These are phyloP conservation scores for Metschnikowia lachancei DNA, from an alignment of 805 yeast genomes.

Conservation along the genomic window DNA sequence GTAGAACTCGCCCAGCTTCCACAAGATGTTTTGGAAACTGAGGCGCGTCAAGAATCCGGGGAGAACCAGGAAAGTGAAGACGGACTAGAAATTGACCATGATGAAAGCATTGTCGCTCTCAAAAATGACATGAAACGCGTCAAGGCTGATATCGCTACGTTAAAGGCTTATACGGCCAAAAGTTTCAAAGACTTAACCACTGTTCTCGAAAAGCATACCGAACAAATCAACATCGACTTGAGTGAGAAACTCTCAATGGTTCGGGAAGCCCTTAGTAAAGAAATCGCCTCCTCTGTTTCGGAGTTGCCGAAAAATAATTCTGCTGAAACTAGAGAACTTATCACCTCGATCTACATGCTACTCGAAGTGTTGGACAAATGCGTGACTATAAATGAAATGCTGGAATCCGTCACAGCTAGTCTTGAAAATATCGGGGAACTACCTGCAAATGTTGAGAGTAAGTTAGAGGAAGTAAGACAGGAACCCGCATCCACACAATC, in stretches of 20 bases:
- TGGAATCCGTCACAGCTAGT: no score
- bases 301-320: conserved; percentile 14
- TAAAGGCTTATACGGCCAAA: conserved; percentile 24
- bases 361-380: no score
- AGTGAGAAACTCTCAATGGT: conserved; percentile 23
- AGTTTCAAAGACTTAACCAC: conserved; percentile 22
- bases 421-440: no score
- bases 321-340: no score
- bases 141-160: conserved; percentile 33
- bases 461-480: no score
- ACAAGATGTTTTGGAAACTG: conserved; percentile 25
- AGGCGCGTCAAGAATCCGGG: conserved; percentile 39
- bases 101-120: conserved; percentile 35
- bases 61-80: no score
- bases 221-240: conserved; percentile 22
- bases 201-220: conserved; percentile 19
- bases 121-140: conserved; percentile 38
- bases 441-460: no score
- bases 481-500: no score
- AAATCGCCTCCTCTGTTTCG: conserved; percentile 38
- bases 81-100: conserved; percentile 36
- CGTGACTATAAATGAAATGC: no score
- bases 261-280: conserved; percentile 27
- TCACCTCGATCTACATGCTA: no score
- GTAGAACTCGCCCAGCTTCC: conserved; percentile 11